Conservation (phyloP, 2,329 filamentous ascomycete genomes). For the Fusarium continuum region DNA sequence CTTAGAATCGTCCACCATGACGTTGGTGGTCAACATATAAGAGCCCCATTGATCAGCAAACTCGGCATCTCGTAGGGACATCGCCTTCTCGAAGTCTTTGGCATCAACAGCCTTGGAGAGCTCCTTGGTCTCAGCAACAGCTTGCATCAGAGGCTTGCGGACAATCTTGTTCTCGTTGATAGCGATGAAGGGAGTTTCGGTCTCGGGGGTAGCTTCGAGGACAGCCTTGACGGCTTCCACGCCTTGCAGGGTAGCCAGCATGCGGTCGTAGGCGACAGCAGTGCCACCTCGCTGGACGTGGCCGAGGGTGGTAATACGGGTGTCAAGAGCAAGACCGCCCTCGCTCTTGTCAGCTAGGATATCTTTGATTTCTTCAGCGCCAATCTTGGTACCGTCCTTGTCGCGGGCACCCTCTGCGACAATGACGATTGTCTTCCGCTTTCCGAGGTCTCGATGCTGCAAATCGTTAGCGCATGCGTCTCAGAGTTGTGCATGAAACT, state of each 20-base stretch:
- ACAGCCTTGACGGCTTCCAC: slow-evolving; percentile 94
- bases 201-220: slow-evolving; percentile 86
- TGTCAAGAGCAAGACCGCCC: slow-evolving; percentile 80
- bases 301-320: slow-evolving; percentile 91
- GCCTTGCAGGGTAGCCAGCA: slow-evolving; percentile 91
- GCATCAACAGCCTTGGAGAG: slow-evolving; percentile 83
- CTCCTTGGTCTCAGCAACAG: slow-evolving; percentile 85
- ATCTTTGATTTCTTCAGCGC: slow-evolving; percentile 82
- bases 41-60: slow-evolving; percentile 92
- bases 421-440: slow-evolving; percentile 98
- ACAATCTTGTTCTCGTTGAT: slow-evolving; percentile 98
- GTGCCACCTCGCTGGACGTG: slow-evolving; percentile 97
- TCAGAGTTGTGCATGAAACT: slow-evolving; percentile 32
- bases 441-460: slow-evolving; percentile 86
- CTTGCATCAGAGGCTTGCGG: slow-evolving; percentile 86
- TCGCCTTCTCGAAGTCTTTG: slow-evolving; percentile 87
- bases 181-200: slow-evolving; percentile 92
- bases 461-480: slow-evolving; percentile 26
- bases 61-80: slow-evolving; percentile 89
- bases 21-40: slow-evolving; percentile 89
- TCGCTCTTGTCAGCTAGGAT: slow-evolving; percentile 78
- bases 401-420: slow-evolving; percentile 95
- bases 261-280: slow-evolving; percentile 92
- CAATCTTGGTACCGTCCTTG: slow-evolving; percentile 83
- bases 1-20: slow-evolving; percentile 72